A percentile compares a stretch with the other conserved stretches of the same genome.
Conservation (phyloP, 352 stramenopile genomes). For the Globisporangium acanthophoron region DNA sequence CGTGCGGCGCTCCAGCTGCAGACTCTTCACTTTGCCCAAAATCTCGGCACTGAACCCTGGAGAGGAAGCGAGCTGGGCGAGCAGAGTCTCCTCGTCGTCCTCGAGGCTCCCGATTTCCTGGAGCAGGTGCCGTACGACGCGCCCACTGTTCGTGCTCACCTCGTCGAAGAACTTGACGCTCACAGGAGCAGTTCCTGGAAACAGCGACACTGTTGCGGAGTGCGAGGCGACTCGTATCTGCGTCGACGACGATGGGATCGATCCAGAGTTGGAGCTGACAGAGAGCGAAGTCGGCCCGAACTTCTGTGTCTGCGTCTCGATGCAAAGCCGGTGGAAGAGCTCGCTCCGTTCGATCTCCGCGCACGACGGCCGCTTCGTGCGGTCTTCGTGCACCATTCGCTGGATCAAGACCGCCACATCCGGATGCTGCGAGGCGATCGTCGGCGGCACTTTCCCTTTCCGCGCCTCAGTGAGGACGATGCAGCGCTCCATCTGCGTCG, state of each 20-base stretch:
- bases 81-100: conserved; percentile 6
- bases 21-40: not conserved
- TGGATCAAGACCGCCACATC: conserved; percentile 40
- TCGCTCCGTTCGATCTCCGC: conserved; percentile 34
- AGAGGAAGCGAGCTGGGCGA: not conserved
- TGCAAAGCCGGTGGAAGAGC: conserved; percentile 2
- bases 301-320: conserved; percentile 5
- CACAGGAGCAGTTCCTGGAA: not conserved
- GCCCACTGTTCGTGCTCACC: not conserved
- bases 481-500: conserved; percentile 77
- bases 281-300: not conserved
- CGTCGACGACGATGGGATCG: not conserved
- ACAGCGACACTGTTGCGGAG: not conserved
- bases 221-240: not conserved
- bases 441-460: conserved; percentile 29
- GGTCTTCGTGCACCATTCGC: conserved; percentile 46
- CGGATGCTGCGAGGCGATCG: conserved; percentile 29
- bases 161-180: not conserved
- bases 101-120: conserved; percentile 8
- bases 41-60: not conserved
- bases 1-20: conserved; percentile 4
- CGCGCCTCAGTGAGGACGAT: conserved; percentile 43
- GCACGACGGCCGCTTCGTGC: conserved; percentile 33
- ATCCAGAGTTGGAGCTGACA: not conserved
- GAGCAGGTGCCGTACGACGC: not conserved